Evolutionary conservation across 768 basidiomycete genomes (phyloP), one percentile per base, ranked within the genome.

Genomic region (Cystobasidium tubakii): DNA sequence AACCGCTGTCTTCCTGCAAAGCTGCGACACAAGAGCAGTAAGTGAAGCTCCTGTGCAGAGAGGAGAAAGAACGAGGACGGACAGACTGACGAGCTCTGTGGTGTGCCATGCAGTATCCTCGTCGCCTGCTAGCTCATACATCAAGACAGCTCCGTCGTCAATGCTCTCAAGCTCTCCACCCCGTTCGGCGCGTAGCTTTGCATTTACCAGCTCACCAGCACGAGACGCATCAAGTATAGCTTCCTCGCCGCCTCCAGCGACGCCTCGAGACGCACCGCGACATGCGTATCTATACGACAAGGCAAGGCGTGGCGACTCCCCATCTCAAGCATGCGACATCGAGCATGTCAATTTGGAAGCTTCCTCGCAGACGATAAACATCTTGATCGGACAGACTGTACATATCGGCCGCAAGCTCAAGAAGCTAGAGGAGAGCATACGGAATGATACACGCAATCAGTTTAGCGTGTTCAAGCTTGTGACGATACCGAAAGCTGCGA

Each of bases 401-500:
- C 55, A 71, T 44, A 57, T 71, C 33, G 69, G 69, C 2, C 27
- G 69, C 7, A 71, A 71, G 69, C 69, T 60, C 23, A 36, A 71
- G 33, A 71, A 60, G 15, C 13, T 71, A 12, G 29, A 44, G n/a
- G 42, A 50, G n/a, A 67, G 46, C 53, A 53, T 33, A n/a, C 55
- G 34, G 4, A 29, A 15, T 34, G n/a, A n/a, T 12, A 3, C 10
- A 36, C 25, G 42, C 1, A 6, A 53, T 21, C 21, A 23, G 10
- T 10, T 7, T 13, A 12, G 29, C 1, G n/a, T 9, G 17, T 3
- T 71, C 15, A 31, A 31, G 27, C 43, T 60, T 4, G 57, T 60
- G 57, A 60, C 57, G 33, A 60, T 71, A 44, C 69, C 69, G n/a
- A 71, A 62, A 44, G 50, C 69, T 34, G 69, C 69, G 13, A 71